A percentile compares a stretch with the other conserved stretches of the same genome.
Evolutionary conservation across 768 basidiomycete genomes (phyloP).

Genomic region (Leccinum truebloodii): DNA sequence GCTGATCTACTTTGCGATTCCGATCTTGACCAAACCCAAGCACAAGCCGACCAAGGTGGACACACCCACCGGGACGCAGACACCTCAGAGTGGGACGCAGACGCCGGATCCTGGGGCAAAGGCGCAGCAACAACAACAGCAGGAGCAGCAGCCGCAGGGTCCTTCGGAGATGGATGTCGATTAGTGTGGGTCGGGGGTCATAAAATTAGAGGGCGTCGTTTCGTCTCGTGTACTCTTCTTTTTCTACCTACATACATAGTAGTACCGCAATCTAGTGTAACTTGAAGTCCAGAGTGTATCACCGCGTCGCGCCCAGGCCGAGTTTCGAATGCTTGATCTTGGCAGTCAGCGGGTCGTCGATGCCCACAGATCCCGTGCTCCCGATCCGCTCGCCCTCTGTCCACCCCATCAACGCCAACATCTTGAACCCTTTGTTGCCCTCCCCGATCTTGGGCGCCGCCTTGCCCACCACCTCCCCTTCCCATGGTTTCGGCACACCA

Average conservation of each 20-base stretch:
- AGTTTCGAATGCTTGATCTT: slow-evolving; percentile 86
- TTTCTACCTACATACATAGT: slow-evolving; percentile 16
- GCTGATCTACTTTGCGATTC: slow-evolving; percentile 83
- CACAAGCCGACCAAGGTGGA: slow-evolving; percentile 76
- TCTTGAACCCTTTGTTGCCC: slow-evolving; percentile 82
- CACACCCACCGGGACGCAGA: slow-evolving; percentile 56
- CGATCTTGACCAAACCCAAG: slow-evolving; percentile 91
- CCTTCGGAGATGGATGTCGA: slow-evolving; percentile 86
- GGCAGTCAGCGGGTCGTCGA: slow-evolving; percentile 77
- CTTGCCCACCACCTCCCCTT: slow-evolving; percentile 90
- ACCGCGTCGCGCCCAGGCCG: slow-evolving; percentile 67
- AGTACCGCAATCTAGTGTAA: slow-evolving; percentile 11
- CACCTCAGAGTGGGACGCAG: slow-evolving; percentile 66
- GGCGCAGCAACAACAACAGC: slow-evolving; percentile 25
- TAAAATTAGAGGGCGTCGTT: not conserved
- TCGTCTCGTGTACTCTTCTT: not conserved
- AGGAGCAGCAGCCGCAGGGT: slow-evolving; percentile 34
- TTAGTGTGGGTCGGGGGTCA: slow-evolving; percentile 38
- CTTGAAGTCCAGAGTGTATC: slow-evolving; percentile 10
- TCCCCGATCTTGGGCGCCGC: slow-evolving; percentile 81
- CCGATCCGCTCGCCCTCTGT: slow-evolving; percentile 80
- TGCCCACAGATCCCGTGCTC: slow-evolving; percentile 49
- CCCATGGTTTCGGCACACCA: slow-evolving; percentile 54
- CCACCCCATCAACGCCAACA: slow-evolving; percentile 94
- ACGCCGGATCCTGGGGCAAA: slow-evolving; percentile 52